These are phyloP conservation scores for Dendryphion nanum DNA, from an alignment of 2,329 filamentous ascomycete species.

Conservation along the genomic window DNA sequence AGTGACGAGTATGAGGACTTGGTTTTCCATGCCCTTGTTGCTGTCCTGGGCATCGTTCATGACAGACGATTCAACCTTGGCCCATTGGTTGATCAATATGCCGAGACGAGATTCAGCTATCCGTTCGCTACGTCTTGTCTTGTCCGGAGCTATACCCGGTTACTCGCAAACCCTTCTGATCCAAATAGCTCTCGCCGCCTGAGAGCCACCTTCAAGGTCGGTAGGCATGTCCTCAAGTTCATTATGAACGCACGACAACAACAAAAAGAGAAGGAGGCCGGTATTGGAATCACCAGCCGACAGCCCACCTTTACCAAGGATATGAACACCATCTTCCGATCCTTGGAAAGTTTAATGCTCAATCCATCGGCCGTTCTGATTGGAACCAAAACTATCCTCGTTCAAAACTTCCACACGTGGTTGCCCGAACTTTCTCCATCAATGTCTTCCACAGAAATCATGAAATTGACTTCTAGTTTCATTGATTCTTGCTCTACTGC, in stretches of 20 bases:
- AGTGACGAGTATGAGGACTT: slow-evolving; percentile 91
- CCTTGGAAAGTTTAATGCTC: slow-evolving; percentile 84
- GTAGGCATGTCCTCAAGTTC: slow-evolving; percentile 88
- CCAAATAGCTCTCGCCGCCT: slow-evolving; percentile 80
- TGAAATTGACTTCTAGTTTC: slow-evolving; percentile 89
- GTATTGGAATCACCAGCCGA: slow-evolving; percentile 74
- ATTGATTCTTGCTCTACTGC: slow-evolving; percentile 86
- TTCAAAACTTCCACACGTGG: slow-evolving; percentile 97
- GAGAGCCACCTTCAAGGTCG: slow-evolving; percentile 91
- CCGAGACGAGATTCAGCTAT: slow-evolving; percentile 85
- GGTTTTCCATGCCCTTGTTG: slow-evolving; percentile 85
- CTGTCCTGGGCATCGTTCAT: slow-evolving; percentile 88
- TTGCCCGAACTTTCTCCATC: slow-evolving; percentile 82
- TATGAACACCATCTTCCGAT: slow-evolving; percentile 82
- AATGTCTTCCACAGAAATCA: slow-evolving; percentile 77
- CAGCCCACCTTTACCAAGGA: slow-evolving; percentile 77
- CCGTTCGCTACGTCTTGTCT: slow-evolving; percentile 88
- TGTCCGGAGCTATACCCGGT: slow-evolving; percentile 78
- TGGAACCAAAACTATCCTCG: slow-evolving; percentile 89
- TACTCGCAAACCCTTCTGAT: slow-evolving; percentile 80
- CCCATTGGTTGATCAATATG: slow-evolving; percentile 88
- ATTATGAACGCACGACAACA: slow-evolving; percentile 86
- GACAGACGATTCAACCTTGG: slow-evolving; percentile 90
- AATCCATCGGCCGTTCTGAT: slow-evolving; percentile 82
- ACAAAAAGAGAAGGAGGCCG: slow-evolving; percentile 84